These are phyloP conservation scores for Eucalyptus decipiens DNA, from an alignment of 345 rosid species.

Conservation along the genomic window DNA sequence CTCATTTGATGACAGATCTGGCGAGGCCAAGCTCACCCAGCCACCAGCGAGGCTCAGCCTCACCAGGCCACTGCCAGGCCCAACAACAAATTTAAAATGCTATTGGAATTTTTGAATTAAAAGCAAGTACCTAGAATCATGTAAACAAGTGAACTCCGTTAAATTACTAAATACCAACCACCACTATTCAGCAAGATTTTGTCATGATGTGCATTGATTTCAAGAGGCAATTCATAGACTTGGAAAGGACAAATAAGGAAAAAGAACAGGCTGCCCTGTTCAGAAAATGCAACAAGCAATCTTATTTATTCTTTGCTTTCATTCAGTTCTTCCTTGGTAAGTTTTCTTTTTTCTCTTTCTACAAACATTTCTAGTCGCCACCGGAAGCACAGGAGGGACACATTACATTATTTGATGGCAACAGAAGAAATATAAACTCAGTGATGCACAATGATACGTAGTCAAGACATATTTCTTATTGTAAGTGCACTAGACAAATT, in stretches of 20 bases:
- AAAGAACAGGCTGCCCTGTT: background rate
- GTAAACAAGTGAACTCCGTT: background rate
- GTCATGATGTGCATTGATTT: background rate
- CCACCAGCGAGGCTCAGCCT: too few relatives aligned
- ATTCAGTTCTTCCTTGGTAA: background rate
- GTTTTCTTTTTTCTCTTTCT: background rate
- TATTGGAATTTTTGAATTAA: background rate
- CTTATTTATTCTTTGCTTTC: background rate
- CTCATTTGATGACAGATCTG: background rate
- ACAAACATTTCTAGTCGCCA: background rate
- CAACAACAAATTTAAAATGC: background rate
- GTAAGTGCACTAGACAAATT: background rate
- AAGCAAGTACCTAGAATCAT: background rate
- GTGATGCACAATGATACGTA: background rate
- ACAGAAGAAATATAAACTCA: background rate
- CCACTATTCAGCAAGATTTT: background rate
- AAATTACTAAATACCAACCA: background rate
- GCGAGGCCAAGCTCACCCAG: too few relatives aligned
- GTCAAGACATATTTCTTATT: background rate
- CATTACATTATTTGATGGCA: background rate
- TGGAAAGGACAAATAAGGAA: background rate
- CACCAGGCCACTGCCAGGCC: background rate
- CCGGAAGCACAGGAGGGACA: background rate
- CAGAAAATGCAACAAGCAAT: background rate
- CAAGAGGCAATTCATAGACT: background rate